These are phyloP conservation scores for Geotrichum bryndzae DNA, from an alignment of 1,139 yeast species.

Conservation along the genomic window DNA sequence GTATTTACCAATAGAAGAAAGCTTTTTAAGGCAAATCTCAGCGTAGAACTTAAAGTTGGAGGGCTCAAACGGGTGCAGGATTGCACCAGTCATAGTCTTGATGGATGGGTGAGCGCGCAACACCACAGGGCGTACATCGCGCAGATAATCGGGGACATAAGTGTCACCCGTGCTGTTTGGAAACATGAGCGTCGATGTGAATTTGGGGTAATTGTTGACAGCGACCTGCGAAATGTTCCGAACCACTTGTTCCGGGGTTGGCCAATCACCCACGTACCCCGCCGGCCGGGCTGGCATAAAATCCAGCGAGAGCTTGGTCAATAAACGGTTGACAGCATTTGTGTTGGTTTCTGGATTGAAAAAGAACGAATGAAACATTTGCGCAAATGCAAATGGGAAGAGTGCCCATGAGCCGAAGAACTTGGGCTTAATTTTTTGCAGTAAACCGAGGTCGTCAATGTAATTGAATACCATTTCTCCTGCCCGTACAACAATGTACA, in stretches of 20 bases:
- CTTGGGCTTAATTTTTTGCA: constrained; percentile 33
- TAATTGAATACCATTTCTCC: constrained; percentile 36
- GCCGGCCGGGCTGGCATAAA: constrained; percentile 33
- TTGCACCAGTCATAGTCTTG: constrained; percentile 35
- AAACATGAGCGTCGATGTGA: constrained; percentile 35
- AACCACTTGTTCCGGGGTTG: constrained; percentile 32
- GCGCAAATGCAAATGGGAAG: constrained; percentile 40
- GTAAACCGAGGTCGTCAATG: constrained; percentile 34
- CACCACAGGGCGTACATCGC: constrained; percentile 31
- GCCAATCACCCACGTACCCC: constrained; percentile 34
- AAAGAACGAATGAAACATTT: constrained; percentile 36
- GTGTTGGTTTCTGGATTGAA: constrained; percentile 37
- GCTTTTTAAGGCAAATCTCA: constrained; percentile 28
- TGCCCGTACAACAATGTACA: constrained; percentile 34
- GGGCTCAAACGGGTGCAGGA: constrained; percentile 35
- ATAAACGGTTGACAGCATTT: constrained; percentile 27
- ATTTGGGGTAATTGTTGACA: constrained; percentile 32
- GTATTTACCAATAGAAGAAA: constrained; percentile 29
- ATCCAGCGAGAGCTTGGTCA: constrained; percentile 31
- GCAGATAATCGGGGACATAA: constrained; percentile 26
- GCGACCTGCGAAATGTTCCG: constrained; percentile 33
- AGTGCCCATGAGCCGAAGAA: constrained; percentile 38
- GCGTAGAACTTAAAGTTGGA: constrained; percentile 29
- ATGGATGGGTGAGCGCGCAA: constrained; percentile 38
- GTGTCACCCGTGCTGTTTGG: constrained; percentile 22